A percentile compares a stretch with the other conserved stretches of the same genome.
Evolutionary conservation across 805 yeast genomes (phyloP).

Genomic region (Nakazawaea molendinolei): DNA sequence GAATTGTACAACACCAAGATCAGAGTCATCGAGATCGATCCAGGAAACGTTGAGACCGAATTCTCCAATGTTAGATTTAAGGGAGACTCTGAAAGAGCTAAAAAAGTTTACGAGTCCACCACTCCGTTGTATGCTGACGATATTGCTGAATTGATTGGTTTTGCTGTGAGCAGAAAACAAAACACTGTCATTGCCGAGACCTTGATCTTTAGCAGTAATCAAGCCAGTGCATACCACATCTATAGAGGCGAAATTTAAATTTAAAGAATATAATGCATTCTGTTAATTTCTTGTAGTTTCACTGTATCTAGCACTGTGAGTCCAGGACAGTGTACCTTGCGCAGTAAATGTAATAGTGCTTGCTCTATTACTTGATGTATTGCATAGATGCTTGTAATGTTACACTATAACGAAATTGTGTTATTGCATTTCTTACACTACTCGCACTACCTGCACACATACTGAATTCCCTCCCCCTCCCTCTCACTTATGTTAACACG

Average conservation of each 20-base stretch:
- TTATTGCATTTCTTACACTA: no score
- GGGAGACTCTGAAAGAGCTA: slow-evolving; percentile 49
- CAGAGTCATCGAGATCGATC: slow-evolving; percentile 60
- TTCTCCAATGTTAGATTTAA: slow-evolving; percentile 54
- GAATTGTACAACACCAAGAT: slow-evolving; percentile 66
- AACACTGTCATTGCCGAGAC: slow-evolving; percentile 64
- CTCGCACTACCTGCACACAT: no score
- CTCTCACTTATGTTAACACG: no score
- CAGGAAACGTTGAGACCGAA: slow-evolving; percentile 67
- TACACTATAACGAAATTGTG: no score
- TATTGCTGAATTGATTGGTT: slow-evolving; percentile 55
- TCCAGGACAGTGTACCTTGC: no score
- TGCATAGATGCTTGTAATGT: no score
- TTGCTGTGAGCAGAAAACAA: slow-evolving; percentile 47
- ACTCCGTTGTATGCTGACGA: slow-evolving; percentile 53
- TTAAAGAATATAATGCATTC: no score
- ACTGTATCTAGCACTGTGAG: no score
- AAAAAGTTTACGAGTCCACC: slow-evolving; percentile 47
- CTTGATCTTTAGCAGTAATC: slow-evolving; percentile 68
- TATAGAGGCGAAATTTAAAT: slow-evolving; percentile 21
- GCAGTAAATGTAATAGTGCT: no score
- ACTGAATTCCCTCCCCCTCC: no score
- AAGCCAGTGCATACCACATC: slow-evolving; percentile 60
- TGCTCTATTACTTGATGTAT: no score
- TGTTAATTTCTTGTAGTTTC: no score